phyloP scores from a whole-genome alignment of 805 yeast species.

The Wickerhamomyces canadensis region DNA sequence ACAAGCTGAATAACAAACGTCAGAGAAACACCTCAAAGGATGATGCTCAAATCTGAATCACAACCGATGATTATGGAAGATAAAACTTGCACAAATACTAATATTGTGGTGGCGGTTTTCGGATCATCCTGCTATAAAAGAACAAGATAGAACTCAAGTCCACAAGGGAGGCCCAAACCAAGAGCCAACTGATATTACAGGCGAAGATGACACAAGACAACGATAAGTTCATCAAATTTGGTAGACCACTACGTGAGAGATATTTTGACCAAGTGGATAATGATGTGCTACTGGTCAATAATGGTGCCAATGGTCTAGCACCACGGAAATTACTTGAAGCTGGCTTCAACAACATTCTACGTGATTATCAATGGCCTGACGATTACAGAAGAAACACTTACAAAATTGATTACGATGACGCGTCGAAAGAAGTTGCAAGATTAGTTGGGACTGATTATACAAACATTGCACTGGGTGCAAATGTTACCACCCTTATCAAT shows the following conservation, averaged over 20 bases:
- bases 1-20: too few species aligned
- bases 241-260: conserved; percentile 1
- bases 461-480: conserved; percentile 44
- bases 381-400: conserved; percentile 29
- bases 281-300: conserved; percentile 43
- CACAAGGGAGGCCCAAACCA: neutral
- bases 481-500: conserved; percentile 54
- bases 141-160: neutral
- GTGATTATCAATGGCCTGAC: conserved; percentile 40
- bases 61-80: too few species aligned
- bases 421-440: conserved; percentile 32
- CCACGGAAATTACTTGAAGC: conserved; percentile 41
- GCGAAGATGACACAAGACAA: neutral
- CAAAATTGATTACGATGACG: conserved; percentile 23
- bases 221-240: too few species aligned
- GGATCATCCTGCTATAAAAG: too few species aligned
- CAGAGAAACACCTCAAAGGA: too few species aligned
- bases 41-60: too few species aligned
- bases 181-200: neutral
- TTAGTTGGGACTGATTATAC: conserved; percentile 40
- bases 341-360: conserved; percentile 23
- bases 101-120: too few species aligned
- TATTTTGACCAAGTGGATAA: conserved; percentile 34
- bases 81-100: too few species aligned
- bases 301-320: conserved; percentile 54